Evolutionary conservation across 768 basidiomycete genomes (phyloP).

Genomic region (Hortiboletus campestris): DNA sequence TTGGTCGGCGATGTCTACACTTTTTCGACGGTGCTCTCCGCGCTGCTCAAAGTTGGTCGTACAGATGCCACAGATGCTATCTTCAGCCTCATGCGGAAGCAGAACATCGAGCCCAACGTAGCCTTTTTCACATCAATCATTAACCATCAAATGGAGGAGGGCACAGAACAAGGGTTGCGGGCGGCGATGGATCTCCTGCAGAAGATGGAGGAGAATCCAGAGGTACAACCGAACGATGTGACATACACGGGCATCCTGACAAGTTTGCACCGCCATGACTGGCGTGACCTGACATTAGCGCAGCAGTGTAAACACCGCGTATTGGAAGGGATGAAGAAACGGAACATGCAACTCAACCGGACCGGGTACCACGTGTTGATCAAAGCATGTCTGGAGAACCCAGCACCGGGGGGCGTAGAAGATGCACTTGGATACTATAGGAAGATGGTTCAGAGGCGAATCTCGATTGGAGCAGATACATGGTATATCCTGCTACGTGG

Average conservation of each 20-base stretch:
- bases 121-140: slow-evolving; percentile 81
- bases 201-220: slow-evolving; percentile 65
- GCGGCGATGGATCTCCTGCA: slow-evolving; percentile 68
- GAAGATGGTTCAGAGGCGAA: slow-evolving; percentile 52
- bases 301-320: slow-evolving; percentile 51
- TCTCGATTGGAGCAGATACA: slow-evolving; percentile 57
- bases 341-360: slow-evolving; percentile 53
- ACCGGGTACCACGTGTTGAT: slow-evolving; percentile 79
- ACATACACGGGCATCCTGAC: slow-evolving; percentile 83
- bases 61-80: slow-evolving; percentile 65
- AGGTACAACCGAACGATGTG: slow-evolving; percentile 63
- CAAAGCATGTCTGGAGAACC: slow-evolving; percentile 57
- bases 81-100: slow-evolving; percentile 70
- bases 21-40: slow-evolving; percentile 82
- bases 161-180: slow-evolving; percentile 49
- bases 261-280: slow-evolving; percentile 62
- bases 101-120: slow-evolving; percentile 70
- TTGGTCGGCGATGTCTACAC: slow-evolving; percentile 79
- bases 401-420: slow-evolving; percentile 47
- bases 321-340: slow-evolving; percentile 55
- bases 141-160: slow-evolving; percentile 62
- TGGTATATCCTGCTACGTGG: slow-evolving; percentile 78
- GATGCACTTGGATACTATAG: slow-evolving; percentile 58
- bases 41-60: slow-evolving; percentile 66
- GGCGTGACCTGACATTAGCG: slow-evolving; percentile 44